Evolutionary conservation across 2,329 filamentous ascomycete genomes (phyloP), one percentile per base, ranked within the genome.

Genomic region (Cladosporium oxysporum): DNA sequence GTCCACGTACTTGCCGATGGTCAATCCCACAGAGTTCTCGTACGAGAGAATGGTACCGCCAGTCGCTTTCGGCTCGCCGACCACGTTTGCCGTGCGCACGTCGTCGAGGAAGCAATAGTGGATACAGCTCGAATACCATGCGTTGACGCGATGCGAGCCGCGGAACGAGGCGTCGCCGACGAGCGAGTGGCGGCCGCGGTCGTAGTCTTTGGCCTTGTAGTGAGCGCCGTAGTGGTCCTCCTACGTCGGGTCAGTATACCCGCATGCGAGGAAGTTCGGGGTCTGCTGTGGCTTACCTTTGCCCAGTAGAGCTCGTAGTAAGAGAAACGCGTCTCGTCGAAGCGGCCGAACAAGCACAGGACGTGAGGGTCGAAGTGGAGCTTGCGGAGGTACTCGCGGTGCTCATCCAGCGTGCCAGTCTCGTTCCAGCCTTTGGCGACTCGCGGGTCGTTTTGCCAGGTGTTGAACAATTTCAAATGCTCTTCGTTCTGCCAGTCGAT

Each of bases 231-330:
- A 83, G 67, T 87, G 84, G 68, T 88, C 86, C 75, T 88, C 86
- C 81, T 84, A 68, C 66, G 23, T 53, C 60, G 65, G 23, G 57
- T 66, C 31, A 29, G 21, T 23, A 16, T 71, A 77, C 68, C 78
- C 85, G 84, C 14, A 16, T 44, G 33, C 3, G 57, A 11, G 14
- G 23, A 16, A 16, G 11, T 8, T 29, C 0, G 18, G 14, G 5
- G 21, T 18, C 11, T 23, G 28, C 47, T 52, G 47, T 14, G 47
- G 61, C 61, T 47, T 26, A 63, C 61, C 81, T 87, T 88, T 41
- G 87, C 89, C 90, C 90, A 93, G 76, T 93, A 93, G 1, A 93
- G 82, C 76, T 94, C 91, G 74, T 91, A 93, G 76, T 93, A 93
- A 0, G 90, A 88, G 76, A 93, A 93, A 58, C 82, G 85, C 1